Conservation (phyloP, 495 filamentous ascomycete genomes). For the Hypoxylon lienhwacheense region DNA sequence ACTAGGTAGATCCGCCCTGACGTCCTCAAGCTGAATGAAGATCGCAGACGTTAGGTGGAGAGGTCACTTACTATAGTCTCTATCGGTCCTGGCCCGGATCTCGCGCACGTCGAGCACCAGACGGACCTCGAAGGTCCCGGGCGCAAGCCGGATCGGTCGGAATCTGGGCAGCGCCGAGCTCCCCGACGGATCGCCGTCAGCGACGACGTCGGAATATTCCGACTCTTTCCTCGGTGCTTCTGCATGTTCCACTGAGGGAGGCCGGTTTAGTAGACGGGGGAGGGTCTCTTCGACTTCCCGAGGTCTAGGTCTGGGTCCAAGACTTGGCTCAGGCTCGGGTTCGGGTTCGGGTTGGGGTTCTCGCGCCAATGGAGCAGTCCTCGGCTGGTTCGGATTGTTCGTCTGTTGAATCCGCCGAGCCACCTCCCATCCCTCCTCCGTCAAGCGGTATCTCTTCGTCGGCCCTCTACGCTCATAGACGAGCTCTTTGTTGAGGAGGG, state of each 20-base stretch:
- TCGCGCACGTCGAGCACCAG: conserved; percentile 78
- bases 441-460: conserved; percentile 66
- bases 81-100: conserved; percentile 72
- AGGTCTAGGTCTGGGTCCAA: conserved; percentile 1
- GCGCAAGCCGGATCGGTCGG: conserved; percentile 61
- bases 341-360: not conserved
- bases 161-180: conserved; percentile 53
- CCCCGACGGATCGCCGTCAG: conserved; percentile 42
- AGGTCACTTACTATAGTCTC: conserved; percentile 61
- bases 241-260: conserved; percentile 28
- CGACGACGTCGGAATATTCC: conserved; percentile 45
- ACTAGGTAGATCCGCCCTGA: no score
- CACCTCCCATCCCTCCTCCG: conserved; percentile 79
- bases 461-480: conserved; percentile 73
- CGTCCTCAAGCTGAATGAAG: not conserved
- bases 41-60: not conserved
- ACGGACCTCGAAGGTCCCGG: conserved; percentile 70
- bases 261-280: conserved; percentile 7
- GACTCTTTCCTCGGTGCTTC: conserved; percentile 16
- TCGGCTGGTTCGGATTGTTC: conserved; percentile 18
- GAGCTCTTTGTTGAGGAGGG: conserved; percentile 70
- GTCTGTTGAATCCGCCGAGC: conserved; percentile 66
- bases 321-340: not conserved
- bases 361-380: conserved; percentile 9
- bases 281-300: not conserved